These are phyloP conservation scores for Turnera subulata DNA, from an alignment of 345 rosid genomes.

Conservation along the genomic window DNA sequence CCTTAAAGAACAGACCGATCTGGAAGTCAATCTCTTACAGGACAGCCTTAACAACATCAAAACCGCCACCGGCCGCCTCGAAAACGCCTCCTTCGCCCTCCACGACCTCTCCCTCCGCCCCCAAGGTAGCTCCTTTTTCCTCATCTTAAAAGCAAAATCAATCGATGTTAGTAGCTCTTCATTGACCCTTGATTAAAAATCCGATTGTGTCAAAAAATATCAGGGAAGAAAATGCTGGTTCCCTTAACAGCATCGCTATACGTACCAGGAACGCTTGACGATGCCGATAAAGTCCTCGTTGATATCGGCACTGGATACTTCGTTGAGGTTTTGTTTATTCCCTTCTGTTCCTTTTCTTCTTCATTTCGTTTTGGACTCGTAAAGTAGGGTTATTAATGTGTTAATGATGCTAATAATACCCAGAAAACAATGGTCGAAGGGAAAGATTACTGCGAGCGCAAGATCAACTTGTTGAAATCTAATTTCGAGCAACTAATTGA, in stretches of 20 bases:
- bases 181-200: not conserved
- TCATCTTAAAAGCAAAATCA: not conserved
- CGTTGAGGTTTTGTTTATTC: constrained; percentile 55
- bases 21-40: constrained; percentile 85
- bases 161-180: not conserved
- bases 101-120: constrained; percentile 78
- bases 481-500: constrained; percentile 93
- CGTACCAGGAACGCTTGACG: constrained; percentile 83
- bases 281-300: constrained; percentile 71
- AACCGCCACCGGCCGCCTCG: constrained; percentile 83
- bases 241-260: constrained; percentile 95
- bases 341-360: not conserved
- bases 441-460: constrained; percentile 89
- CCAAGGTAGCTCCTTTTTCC: constrained; percentile 34
- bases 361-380: not conserved
- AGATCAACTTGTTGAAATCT: constrained; percentile 85
- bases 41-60: constrained; percentile 97
- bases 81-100: constrained; percentile 70
- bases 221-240: constrained; percentile 77
- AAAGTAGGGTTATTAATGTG: too few relatives aligned
- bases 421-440: constrained; percentile 94
- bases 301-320: constrained; percentile 98
- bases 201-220: not conserved
- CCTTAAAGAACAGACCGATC: constrained; percentile 78
- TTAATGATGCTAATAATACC: constrained; percentile 5